Base-by-base conservation (phyloP, 1,284 basidiomycete species). In the Singerocomus rubriflavus region DNA sequence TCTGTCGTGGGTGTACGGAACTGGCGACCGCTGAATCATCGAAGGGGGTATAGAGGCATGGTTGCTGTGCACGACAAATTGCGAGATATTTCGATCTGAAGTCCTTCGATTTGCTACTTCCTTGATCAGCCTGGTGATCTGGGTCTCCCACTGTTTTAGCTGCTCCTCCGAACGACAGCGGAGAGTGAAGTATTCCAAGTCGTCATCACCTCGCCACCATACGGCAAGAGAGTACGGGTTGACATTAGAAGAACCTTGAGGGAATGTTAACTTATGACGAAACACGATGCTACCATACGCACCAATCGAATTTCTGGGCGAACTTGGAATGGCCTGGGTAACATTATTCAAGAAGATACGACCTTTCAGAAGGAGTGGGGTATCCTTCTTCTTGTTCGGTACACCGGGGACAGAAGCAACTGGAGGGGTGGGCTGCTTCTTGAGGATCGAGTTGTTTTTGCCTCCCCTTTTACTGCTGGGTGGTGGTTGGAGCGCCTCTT, bases 321-420 rank as follows among this genome's bases (percentile, higher is more conserved):
- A 76, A 46, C 71, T 73, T 34, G 80, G 75, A 46, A 80, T 72
- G 17, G 89, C 85, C 57, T 88, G 81, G 0, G 91, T 95, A 40
- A 99, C 93, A 63, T 99, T 99, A 61, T 93, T 94, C 61, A 98
- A 79, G 71, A 98, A 99, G 59, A 99, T 99, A 32, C 97, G 84
- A 2, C 97, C 97, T 67, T 99, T 99, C 55, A 99, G 74, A 45
- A 96, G 81, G 33, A 98, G 78, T 16, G 88, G 88, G 0, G 87
- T 88, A 61, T 79, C 88, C 66, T 85, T 86, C 71, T 87, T 84
- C 69, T 81, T 82, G 34, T 81, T 77, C 25, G 79, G 71, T 25
- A 73, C 78, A 48, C 76, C 76, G 26, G 79, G 76, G 9, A 74
- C 71, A 10, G 78, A 66, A 2, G 73, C 57, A 25, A 78, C 70